These are phyloP conservation scores for Logfia minima DNA, from an alignment of 129 eudicot species.

Conservation along the genomic window DNA sequence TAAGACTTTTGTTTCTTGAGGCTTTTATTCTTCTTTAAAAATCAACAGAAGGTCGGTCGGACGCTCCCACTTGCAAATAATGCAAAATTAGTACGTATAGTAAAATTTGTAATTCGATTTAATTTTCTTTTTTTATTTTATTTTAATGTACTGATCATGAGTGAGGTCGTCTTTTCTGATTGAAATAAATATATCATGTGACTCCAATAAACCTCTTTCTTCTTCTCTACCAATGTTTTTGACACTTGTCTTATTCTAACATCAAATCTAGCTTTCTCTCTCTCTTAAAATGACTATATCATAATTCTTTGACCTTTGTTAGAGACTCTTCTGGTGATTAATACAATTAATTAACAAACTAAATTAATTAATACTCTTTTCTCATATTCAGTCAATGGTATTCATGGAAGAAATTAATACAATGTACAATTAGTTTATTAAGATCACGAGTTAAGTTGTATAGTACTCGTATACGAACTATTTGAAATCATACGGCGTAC, in stretches of 20 bases:
- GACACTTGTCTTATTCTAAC: conserved; percentile 38
- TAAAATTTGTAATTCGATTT: conserved; percentile 8
- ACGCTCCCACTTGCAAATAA: conserved; percentile 41
- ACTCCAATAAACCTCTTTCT: conserved; percentile 38
- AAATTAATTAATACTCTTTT: conserved; percentile 8
- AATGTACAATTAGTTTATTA: conserved; percentile 4
- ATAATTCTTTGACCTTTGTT: conserved; percentile 39
- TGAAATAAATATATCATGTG: conserved; percentile 40
- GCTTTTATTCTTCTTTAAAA: conserved; percentile 32
- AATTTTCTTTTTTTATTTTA: not conserved
- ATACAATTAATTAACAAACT: conserved; percentile 13
- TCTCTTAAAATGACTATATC: conserved; percentile 7
- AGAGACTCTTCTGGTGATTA: conserved; percentile 32
- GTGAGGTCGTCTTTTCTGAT: conserved; percentile 22
- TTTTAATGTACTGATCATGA: conserved; percentile 27
- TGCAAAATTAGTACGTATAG: conserved; percentile 13
- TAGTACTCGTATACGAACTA: not conserved
- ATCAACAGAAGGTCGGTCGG: conserved; percentile 38
- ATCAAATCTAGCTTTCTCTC: conserved; percentile 20
- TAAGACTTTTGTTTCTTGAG: conserved; percentile 34
- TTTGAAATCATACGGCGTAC: not conserved
- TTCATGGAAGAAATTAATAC: conserved; percentile 8
- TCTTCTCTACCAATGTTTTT: conserved; percentile 25
- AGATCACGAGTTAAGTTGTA: not conserved
- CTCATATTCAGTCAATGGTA: conserved; percentile 15